Conservation (phyloP, 768 basidiomycete genomes). For the Trametes cubensis region DNA sequence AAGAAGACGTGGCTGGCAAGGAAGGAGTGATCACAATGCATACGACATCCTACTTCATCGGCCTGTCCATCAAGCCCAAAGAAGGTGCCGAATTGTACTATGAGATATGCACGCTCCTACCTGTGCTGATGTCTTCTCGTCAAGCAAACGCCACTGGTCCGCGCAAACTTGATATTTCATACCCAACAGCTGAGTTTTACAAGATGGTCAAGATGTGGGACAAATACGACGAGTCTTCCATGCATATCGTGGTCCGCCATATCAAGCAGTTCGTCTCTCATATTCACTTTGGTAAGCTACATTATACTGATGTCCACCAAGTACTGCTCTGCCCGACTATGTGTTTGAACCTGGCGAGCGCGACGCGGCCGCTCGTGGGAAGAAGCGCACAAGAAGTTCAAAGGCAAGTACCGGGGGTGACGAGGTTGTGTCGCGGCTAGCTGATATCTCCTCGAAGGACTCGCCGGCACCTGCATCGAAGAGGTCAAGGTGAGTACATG, state of each 20-base stretch:
- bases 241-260: conserved; percentile 93
- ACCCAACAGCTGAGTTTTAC: conserved; percentile 93
- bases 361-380: conserved; percentile 67
- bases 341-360: conserved; percentile 84
- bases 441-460: conserved; percentile 14
- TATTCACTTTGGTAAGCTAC: background rate
- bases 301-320: conserved; percentile 33
- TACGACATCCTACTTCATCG: conserved; percentile 95
- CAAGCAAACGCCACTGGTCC: conserved; percentile 77
- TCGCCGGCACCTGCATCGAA: conserved; percentile 21
- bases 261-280: conserved; percentile 71
- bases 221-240: conserved; percentile 84
- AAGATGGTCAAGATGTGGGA: conserved; percentile 96
- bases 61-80: conserved; percentile 91
- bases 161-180: conserved; percentile 91
- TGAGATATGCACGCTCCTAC: background rate
- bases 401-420: conserved; percentile 13
- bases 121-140: conserved; percentile 6
- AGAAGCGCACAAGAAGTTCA: conserved; percentile 63
- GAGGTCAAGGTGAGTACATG: conserved; percentile 13
- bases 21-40: conserved; percentile 79
- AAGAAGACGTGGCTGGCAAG: conserved; percentile 76
- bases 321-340: conserved; percentile 76
- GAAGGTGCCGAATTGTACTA: conserved; percentile 63
- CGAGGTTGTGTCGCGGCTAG: background rate